Percentiles rank a stretch among this genome's conserved stretches.
phyloP scores from a whole-genome alignment of 129 eudicot species.

The Erigeron canadensis region DNA sequence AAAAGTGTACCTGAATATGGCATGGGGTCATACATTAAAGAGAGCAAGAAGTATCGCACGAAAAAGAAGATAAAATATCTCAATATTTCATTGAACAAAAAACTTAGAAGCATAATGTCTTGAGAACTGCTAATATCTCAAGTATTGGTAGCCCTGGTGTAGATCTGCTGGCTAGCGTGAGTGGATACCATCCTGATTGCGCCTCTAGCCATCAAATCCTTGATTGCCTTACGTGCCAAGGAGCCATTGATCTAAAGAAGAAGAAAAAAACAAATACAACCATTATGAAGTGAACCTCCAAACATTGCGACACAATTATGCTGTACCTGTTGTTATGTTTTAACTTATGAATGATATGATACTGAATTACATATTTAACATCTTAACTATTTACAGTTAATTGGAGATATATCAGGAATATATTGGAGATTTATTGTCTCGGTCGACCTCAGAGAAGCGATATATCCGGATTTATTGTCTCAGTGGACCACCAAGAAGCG shows the following conservation, averaged over 20 bases:
- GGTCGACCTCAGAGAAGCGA: too few species aligned
- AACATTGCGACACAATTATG: too few species aligned
- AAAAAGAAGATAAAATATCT: background rate
- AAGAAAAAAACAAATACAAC: too few species aligned
- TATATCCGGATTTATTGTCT: too few species aligned
- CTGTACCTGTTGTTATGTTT: too few species aligned
- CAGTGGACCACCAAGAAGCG: too few species aligned
- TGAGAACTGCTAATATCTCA: slow-evolving; percentile 4
- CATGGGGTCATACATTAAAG: slow-evolving; percentile 9
- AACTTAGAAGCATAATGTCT: slow-evolving; percentile 1
- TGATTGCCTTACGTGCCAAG: slow-evolving; percentile 77
- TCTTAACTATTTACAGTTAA: too few species aligned
- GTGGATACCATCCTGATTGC: slow-evolving; percentile 69
- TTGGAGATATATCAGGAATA: too few species aligned
- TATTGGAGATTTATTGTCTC: too few species aligned
- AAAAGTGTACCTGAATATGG: background rate
- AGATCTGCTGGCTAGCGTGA: slow-evolving; percentile 75
- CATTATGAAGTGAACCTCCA: background rate
- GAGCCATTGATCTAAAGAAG: slow-evolving; percentile 69
- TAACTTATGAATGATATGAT: too few species aligned
- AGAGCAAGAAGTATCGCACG: background rate
- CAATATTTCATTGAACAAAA: slow-evolving; percentile 12
- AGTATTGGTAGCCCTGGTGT: slow-evolving; percentile 77
- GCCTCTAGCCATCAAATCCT: slow-evolving; percentile 79
- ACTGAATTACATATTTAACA: too few species aligned